Percentiles rank a stretch among this genome's conserved stretches.
Conservation (phyloP, 306 rosid species). For the Corylus avellana region DNA sequence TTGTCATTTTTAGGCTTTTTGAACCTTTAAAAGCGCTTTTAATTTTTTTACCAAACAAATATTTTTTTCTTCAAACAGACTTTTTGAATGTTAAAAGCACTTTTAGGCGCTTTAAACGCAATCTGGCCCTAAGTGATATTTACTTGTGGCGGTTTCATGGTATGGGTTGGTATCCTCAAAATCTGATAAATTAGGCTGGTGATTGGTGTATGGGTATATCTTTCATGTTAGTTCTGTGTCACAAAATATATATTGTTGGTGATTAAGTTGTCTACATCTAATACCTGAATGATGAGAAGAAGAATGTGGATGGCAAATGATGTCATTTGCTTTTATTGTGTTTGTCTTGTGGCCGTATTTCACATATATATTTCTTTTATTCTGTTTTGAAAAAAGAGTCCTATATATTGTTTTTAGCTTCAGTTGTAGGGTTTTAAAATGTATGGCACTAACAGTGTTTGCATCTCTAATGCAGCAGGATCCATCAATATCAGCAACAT, state of each 20-base stretch:
- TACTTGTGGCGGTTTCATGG: background rate
- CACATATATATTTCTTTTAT: background rate
- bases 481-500: constrained; percentile 97
- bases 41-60: too few relatives aligned
- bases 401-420: background rate
- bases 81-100: too few relatives aligned
- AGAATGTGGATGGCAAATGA: background rate
- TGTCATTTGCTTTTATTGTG: background rate
- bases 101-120: too few relatives aligned
- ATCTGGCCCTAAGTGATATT: background rate
- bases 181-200: background rate
- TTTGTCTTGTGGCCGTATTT: background rate
- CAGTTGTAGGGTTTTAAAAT: background rate
- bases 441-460: constrained; percentile 23
- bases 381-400: background rate
- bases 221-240: too few relatives aligned
- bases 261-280: constrained; percentile 1
- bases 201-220: background rate
- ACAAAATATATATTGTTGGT: background rate
- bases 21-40: too few relatives aligned
- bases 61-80: too few relatives aligned
- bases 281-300: background rate
- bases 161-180: background rate
- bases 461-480: constrained; percentile 70
- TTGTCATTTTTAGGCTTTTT: too few relatives aligned